Evolutionary conservation across 1,284 basidiomycete genomes (phyloP), one percentile per base, ranked within the genome.

Genomic region (Ceratobasidium sp.): DNA sequence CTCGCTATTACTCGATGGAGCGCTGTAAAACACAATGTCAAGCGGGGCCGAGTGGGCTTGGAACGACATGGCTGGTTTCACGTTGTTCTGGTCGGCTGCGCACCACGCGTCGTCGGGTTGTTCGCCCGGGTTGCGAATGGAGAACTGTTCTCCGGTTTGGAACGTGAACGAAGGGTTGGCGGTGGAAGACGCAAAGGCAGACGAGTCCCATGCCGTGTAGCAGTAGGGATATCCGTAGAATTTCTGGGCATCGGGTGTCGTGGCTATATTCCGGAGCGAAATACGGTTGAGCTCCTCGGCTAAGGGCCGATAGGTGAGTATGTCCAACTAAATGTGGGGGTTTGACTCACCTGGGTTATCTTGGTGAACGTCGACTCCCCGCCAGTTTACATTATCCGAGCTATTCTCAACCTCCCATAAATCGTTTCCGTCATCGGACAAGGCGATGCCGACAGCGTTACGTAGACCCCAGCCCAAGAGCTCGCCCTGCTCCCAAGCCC

Each of bases 321-420:
- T 27, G 22, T 40, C 10, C 25, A 47, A 20, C 17, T 6, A 31
- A 45, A 13, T 38, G 7, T 20, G 20, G n/a, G 20, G 43, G 7
- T 38, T 1, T 13, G 7, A 53, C 60, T 29, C 7, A 65, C 60
- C 55, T 22, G 68, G 68, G 34, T 69, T 69, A 35, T 69, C 57
- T 15, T 60, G 31, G 25, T 69, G 68, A n/a, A 69, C 56, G 29
- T 69, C 68, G 27, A 49, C 15, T 4, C 56, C 56, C 13, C 42
- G 53, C 54, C 57, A 69, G 10, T 43, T 40, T 15, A 69, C 25
- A 34, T 69, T 50, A 53, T 69, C 68, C 6, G 81, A 79, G 15
- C 78, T 79, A 52, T 83, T 83, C 62, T 82, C 81, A 32, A 82
- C 78, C 5, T 80, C 77, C 56, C 78, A 78, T 0, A 83, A 74